Evolutionary conservation across 768 basidiomycete genomes (phyloP).

Genomic region (Plicaturopsis crispa): DNA sequence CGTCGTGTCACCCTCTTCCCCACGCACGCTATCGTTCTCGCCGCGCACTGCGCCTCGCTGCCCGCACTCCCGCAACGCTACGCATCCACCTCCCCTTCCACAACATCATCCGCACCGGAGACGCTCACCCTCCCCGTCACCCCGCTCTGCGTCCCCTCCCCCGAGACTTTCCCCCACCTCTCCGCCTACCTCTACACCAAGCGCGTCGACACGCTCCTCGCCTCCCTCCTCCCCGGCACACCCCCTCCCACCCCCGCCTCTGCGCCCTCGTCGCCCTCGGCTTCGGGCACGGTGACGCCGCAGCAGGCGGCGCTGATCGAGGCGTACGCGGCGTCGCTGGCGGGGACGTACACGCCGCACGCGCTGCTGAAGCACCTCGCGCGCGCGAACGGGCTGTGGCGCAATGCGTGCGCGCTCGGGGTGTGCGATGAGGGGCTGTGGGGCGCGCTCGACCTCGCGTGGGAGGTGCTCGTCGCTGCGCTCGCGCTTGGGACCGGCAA

Average conservation of each 20-base stretch:
- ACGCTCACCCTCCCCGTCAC: slow-evolving; percentile 48
- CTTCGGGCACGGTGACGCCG: slow-evolving; percentile 7
- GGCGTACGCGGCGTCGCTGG: slow-evolving; percentile 25
- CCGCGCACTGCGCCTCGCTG: slow-evolving; percentile 50
- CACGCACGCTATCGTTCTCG: slow-evolving; percentile 55
- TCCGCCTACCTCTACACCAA: slow-evolving; percentile 66
- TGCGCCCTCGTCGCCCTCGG: neutral
- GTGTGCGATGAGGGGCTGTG: slow-evolving; percentile 40
- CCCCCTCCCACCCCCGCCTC: slow-evolving; percentile 20
- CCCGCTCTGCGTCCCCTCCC: slow-evolving; percentile 62
- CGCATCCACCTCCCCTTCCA: slow-evolving; percentile 11
- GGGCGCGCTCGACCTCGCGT: slow-evolving; percentile 39
- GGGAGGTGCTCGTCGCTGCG: slow-evolving; percentile 38
- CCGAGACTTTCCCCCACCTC: slow-evolving; percentile 58
- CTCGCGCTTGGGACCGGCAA: no score
- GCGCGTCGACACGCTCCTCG: slow-evolving; percentile 48
- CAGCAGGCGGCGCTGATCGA: slow-evolving; percentile 9
- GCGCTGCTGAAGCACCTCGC: slow-evolving; percentile 27
- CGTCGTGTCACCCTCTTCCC: slow-evolving; percentile 48
- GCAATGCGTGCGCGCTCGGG: slow-evolving; percentile 40
- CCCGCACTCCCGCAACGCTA: slow-evolving; percentile 49
- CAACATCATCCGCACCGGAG: slow-evolving; percentile 4
- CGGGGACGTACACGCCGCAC: slow-evolving; percentile 25
- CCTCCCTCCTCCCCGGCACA: slow-evolving; percentile 51
- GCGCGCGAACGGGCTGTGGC: slow-evolving; percentile 40